Conservation (phyloP, 1,284 basidiomycete species). For the Heterobasidion parviporum region DNA sequence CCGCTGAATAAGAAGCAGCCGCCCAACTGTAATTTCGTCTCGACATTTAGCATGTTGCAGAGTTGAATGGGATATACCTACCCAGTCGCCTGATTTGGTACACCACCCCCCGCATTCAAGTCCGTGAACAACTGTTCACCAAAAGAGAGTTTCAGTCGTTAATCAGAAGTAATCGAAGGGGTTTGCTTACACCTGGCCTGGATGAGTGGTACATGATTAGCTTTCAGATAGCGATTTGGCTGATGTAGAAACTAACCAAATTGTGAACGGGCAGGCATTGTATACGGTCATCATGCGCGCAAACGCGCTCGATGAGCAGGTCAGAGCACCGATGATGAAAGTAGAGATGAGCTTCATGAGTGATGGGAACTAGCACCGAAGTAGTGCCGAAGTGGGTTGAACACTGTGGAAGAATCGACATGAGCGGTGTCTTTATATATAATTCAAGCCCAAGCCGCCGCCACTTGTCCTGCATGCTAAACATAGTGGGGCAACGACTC, state of each 20-base stretch:
- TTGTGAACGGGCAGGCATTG: not conserved
- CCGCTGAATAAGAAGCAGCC: conserved; percentile 9
- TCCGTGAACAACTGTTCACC: conserved; percentile 20
- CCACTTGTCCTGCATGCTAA: no score
- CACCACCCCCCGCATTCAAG: conserved; percentile 19
- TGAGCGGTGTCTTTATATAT: no score
- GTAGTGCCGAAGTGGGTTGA: no score
- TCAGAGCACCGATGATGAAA: conserved; percentile 13
- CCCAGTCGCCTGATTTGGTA: conserved; percentile 23
- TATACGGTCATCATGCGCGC: conserved; percentile 18
- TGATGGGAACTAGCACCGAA: no score
- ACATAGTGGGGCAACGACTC: no score
- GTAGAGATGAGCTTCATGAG: conserved; percentile 11
- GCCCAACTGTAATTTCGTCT: conserved; percentile 13
- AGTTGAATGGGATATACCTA: conserved; percentile 7
- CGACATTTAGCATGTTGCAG: conserved; percentile 4
- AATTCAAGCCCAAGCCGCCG: no score
- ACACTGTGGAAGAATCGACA: no score
- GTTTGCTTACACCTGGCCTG: not conserved
- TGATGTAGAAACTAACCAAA: conserved; percentile 21
- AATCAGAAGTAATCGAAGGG: not conserved
- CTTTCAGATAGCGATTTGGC: not conserved
- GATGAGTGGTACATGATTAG: conserved; percentile 5
- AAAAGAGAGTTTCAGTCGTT: not conserved
- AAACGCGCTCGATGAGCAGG: conserved; percentile 14